phyloP scores from a whole-genome alignment of 2,329 filamentous ascomycete genomes.

The Beauveria asiatica region DNA sequence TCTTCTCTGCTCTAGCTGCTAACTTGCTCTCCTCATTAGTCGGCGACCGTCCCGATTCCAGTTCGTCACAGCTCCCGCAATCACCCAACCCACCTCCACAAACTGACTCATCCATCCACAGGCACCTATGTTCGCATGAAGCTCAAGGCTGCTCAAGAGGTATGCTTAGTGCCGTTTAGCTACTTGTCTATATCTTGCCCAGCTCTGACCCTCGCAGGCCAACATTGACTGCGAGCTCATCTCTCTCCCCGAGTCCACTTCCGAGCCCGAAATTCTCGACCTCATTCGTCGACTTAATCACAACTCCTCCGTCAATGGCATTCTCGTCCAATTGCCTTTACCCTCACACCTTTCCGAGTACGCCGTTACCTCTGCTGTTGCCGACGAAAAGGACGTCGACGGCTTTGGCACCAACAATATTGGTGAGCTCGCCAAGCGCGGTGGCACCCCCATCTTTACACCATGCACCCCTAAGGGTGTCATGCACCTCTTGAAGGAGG shows the following conservation, averaged over 20 bases:
- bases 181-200: background rate
- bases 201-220: conserved; percentile 44
- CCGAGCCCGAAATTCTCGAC: conserved; percentile 78
- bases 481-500: conserved; percentile 82
- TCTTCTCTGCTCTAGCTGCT: conserved; percentile 10
- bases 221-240: conserved; percentile 83
- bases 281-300: conserved; percentile 78
- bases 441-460: conserved; percentile 78
- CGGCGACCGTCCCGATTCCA: conserved; percentile 85
- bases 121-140: conserved; percentile 99
- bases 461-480: conserved; percentile 97
- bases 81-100: conserved; percentile 15
- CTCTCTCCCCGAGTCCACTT: conserved; percentile 72
- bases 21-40: conserved; percentile 44
- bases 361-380: conserved; percentile 77
- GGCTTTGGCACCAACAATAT: conserved; percentile 93
- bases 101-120: conserved; percentile 34
- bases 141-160: conserved; percentile 90
- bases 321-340: conserved; percentile 87
- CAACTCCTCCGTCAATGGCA: conserved; percentile 76
- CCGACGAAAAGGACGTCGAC: conserved; percentile 94
- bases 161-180: conserved; percentile 28
- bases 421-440: conserved; percentile 91
- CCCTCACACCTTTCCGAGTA: conserved; percentile 88
- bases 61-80: conserved; percentile 34